phyloP scores from a whole-genome alignment of 371 early-diverging fungal species.

The Mortierella sp. region DNA sequence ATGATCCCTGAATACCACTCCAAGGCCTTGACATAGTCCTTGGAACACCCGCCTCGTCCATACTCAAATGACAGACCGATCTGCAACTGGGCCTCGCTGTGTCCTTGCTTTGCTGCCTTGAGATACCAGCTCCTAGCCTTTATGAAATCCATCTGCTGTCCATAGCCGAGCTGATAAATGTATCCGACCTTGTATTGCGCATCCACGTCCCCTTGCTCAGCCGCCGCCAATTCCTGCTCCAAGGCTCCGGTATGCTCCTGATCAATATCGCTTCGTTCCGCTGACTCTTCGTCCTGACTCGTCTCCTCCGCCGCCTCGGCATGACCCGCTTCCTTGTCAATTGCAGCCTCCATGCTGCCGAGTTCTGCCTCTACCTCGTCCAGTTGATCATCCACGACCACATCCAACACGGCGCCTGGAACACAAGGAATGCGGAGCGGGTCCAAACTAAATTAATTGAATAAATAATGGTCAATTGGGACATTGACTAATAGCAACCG shows the following conservation, averaged over 20 bases:
- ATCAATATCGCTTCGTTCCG: too few species aligned
- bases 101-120: neutral
- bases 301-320: too few species aligned
- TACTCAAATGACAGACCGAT: neutral
- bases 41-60: neutral
- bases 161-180: neutral
- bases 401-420: too few species aligned
- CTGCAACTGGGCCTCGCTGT: neutral
- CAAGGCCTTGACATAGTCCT: neutral
- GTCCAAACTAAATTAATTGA: too few species aligned
- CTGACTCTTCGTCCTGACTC: too few species aligned
- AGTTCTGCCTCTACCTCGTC: too few species aligned
- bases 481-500: too few species aligned
- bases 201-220: constrained; percentile 1
- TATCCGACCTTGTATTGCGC: neutral
- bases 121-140: neutral
- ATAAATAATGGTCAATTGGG: too few species aligned
- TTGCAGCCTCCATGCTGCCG: too few species aligned
- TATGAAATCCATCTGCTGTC: neutral
- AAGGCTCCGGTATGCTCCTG: neutral
- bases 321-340: too few species aligned
- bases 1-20: constrained; percentile 30
- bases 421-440: too few species aligned
- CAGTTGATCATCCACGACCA: too few species aligned
- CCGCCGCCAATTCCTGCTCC: neutral